Percentiles rank a stretch among this genome's conserved stretches.
phyloP scores from a whole-genome alignment of 805 yeast species.

The Candida golubevii region DNA sequence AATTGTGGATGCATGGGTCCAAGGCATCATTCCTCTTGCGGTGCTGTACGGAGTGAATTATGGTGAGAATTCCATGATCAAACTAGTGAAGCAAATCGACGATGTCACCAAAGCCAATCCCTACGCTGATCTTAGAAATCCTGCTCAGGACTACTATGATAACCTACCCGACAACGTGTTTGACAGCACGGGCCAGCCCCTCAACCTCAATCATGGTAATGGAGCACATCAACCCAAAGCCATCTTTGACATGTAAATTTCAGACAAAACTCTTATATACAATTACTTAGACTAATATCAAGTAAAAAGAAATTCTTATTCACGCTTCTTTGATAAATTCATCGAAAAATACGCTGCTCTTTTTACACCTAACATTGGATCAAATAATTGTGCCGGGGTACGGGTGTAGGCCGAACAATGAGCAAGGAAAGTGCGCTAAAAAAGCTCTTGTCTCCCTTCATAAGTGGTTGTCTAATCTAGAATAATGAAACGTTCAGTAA shows the following conservation, averaged over 20 bases:
- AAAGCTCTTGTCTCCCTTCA: too few species aligned
- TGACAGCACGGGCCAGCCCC: slow-evolving; percentile 28
- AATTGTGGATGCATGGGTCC: slow-evolving; percentile 53
- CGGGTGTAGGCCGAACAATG: not conserved
- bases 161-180: slow-evolving; percentile 26
- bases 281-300: too few species aligned
- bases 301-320: too few species aligned
- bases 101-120: slow-evolving; percentile 37
- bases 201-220: slow-evolving; percentile 25
- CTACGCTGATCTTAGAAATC: slow-evolving; percentile 37
- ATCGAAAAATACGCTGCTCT: too few species aligned
- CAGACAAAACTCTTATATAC: too few species aligned
- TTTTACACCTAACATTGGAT: too few species aligned
- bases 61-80: slow-evolving; percentile 63
- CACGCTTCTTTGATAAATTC: too few species aligned
- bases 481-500: slow-evolving; percentile 16
- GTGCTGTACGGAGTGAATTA: slow-evolving; percentile 50
- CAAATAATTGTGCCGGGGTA: not conserved
- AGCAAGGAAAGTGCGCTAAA: too few species aligned
- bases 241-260: slow-evolving; percentile 9
- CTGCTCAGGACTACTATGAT: slow-evolving; percentile 40
- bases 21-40: slow-evolving; percentile 39
- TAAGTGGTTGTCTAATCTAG: too few species aligned
- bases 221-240: slow-evolving; percentile 8
- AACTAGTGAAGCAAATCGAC: slow-evolving; percentile 54